phyloP scores from a whole-genome alignment of 164 flowering plant species.

The Stephania cephalantha region DNA sequence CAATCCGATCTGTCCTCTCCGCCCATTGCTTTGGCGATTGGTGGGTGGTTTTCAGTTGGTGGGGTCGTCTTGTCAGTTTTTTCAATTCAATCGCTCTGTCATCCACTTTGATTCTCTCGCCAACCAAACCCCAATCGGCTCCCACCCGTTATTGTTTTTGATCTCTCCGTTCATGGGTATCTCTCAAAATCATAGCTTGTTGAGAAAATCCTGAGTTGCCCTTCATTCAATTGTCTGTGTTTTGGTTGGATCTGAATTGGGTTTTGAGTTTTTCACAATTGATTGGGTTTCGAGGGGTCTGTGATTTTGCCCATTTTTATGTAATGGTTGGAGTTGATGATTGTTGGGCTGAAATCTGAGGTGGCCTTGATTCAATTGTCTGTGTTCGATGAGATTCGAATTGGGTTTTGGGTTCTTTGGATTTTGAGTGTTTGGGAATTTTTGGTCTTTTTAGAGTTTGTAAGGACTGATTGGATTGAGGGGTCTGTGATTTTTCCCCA shows the following conservation, averaged over 20 bases:
- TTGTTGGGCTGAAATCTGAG: not conserved
- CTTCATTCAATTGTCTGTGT: no score
- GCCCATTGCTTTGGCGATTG: constrained; percentile 5
- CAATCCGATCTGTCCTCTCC: not conserved
- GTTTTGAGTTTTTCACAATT: no score
- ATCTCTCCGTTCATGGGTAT: not conserved
- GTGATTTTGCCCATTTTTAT: no score
- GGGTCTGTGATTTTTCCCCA: not conserved
- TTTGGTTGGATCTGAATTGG: no score
- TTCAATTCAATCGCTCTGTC: not conserved
- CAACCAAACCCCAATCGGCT: not conserved
- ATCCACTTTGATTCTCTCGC: not conserved
- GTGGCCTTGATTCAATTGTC: not conserved
- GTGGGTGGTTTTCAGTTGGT: not conserved
- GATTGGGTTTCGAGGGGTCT: no score
- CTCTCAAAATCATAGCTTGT: not conserved
- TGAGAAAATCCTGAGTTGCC: no score
- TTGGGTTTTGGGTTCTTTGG: no score
- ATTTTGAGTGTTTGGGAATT: no score
- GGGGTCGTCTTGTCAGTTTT: not conserved
- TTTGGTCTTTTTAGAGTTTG: no score
- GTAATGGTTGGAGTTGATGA: not conserved
- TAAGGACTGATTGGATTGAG: not conserved
- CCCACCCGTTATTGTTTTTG: not conserved
- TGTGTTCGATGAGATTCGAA: not conserved